Evolutionary conservation across 2,329 filamentous ascomycete species (phyloP).

Genomic region (Aulographum hederae): DNA sequence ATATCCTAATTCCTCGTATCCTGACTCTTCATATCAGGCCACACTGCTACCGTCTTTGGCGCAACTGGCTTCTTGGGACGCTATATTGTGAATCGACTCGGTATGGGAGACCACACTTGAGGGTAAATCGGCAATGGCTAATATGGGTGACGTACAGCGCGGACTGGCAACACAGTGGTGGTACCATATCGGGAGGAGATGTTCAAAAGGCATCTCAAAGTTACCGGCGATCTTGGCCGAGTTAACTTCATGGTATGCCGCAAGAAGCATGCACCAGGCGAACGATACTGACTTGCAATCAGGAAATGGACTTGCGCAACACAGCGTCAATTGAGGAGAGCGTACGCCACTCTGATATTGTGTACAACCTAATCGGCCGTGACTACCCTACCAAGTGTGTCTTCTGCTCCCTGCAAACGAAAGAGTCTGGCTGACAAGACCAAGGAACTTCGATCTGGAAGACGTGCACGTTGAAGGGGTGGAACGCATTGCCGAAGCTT

Average conservation of each 20-base stretch:
- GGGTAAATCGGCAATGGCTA: constrained; percentile 2
- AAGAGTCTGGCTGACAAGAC: not conserved
- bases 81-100: constrained; percentile 93
- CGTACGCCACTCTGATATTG: constrained; percentile 89
- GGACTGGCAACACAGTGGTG: constrained; percentile 85
- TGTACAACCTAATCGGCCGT: constrained; percentile 89
- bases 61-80: constrained; percentile 89
- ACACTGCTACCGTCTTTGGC: constrained; percentile 95
- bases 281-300: constrained; percentile 9
- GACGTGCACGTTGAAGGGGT: constrained; percentile 89
- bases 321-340: constrained; percentile 92
- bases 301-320: constrained; percentile 93
- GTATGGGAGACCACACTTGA: too few relatives aligned
- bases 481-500: constrained; percentile 81
- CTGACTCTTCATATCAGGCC: constrained; percentile 37
- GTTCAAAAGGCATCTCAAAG: constrained; percentile 90
- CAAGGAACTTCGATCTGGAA: constrained; percentile 76
- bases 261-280: not conserved
- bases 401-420: too few relatives aligned
- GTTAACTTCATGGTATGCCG: constrained; percentile 60
- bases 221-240: constrained; percentile 82
- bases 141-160: constrained; percentile 36
- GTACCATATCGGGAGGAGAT: constrained; percentile 94
- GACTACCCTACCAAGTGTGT: constrained; percentile 88
- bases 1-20: constrained; percentile 3